Evolutionary conservation across 2,329 filamentous ascomycete genomes (phyloP), one percentile per base, ranked within the genome.

Genomic region (Pseudocercospora crystallina): DNA sequence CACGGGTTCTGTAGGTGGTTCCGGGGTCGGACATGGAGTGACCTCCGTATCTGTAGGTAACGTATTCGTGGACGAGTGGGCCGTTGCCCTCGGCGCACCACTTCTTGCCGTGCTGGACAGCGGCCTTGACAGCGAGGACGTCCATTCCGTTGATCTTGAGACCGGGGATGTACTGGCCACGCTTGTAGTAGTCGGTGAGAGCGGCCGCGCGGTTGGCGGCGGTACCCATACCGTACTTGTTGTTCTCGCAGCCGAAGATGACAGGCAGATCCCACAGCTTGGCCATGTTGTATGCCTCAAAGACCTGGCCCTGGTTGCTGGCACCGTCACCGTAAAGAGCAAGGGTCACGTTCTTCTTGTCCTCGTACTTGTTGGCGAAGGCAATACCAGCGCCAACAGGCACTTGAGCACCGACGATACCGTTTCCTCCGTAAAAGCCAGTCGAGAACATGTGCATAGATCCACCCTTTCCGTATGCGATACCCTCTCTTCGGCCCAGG

Each of bases 71-170:
- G 67, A 99, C 94, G 58, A 99, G 82, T 61, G 94, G 94, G 57
- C 92, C 92, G 74, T 96, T 91, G 72, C 87, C 91, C 56, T 82
- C 79, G 54, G 80, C 76, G 60, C 89, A 87, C 80, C 86, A 95
- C 70, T 95, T 82, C 80, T 94, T 96, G 70, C 87, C 90, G 79
- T 96, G 91, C 76, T 92, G 80, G 67, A 96, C 90, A 60, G 94
- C 94, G 46, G 92, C 90, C 83, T 96, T 96, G 73, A 96, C 92
- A 59, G 94, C 92, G 58, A 99, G 87, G 65, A 96, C 90, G 72
- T 99, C 94, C 94, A 99, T 99, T 70, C 90, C 94, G 78, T 99
- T 99, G 75, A 99, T 90, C 84, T 99, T 99, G 67, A 99, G 84
- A 79, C 94, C 94, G 51, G 94, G 92, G 64, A 99, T 99, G 81